These are phyloP conservation scores for Tympanopsis confertula DNA, from an alignment of 2,329 filamentous ascomycete species.

Conservation along the genomic window DNA sequence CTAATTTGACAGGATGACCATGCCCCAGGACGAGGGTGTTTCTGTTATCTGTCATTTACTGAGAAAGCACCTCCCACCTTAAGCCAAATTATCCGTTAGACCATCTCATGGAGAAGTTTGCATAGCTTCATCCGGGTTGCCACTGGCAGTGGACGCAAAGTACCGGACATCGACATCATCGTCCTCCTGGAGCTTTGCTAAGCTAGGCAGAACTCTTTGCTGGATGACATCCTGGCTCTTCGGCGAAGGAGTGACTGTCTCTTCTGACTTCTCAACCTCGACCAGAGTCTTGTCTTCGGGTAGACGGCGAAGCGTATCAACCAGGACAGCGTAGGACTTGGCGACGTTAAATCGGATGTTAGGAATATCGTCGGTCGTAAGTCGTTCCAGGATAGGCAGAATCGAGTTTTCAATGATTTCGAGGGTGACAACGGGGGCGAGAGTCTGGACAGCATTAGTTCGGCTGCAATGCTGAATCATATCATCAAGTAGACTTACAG, in stretches of 20 bases:
- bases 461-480: conserved; percentile 3
- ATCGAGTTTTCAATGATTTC: conserved; percentile 89
- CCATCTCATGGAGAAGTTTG: conserved; percentile 38
- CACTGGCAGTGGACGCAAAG: conserved; percentile 84
- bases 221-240: conserved; percentile 71
- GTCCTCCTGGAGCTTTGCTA: conserved; percentile 93
- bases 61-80: no score
- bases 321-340: conserved; percentile 86
- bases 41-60: no score
- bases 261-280: conserved; percentile 69
- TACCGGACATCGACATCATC: conserved; percentile 96
- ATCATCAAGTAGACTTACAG: conserved; percentile 50
- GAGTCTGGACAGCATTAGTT: conserved; percentile 48
- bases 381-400: conserved; percentile 88
- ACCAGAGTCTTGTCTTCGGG: conserved; percentile 80
- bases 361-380: conserved; percentile 87
- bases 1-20: no score
- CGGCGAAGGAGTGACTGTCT: conserved; percentile 49
- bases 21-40: no score
- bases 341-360: conserved; percentile 99
- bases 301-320: conserved; percentile 81
- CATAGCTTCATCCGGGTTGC: conserved; percentile 37
- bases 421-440: conserved; percentile 83
- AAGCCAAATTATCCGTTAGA: no score
- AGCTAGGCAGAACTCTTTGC: conserved; percentile 73